These are phyloP conservation scores for Madurella fahalii DNA, from an alignment of 2,329 filamentous ascomycete genomes.

Conservation along the genomic window DNA sequence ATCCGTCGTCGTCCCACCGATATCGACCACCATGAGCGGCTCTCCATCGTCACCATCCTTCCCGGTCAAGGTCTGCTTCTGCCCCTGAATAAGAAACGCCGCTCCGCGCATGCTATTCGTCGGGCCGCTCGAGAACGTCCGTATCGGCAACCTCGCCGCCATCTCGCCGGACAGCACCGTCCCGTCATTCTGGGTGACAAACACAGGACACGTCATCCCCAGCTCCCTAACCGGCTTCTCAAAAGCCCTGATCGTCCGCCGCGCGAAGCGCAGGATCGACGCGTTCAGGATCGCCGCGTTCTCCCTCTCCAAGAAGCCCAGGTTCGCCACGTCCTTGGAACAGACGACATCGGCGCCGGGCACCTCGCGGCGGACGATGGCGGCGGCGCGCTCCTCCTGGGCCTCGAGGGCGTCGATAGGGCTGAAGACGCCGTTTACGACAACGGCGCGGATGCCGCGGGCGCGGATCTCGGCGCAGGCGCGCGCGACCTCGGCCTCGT, in stretches of 20 bases:
- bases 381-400: conserved; percentile 47
- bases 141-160: conserved; percentile 54
- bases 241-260: conserved; percentile 54
- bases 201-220: conserved; percentile 50
- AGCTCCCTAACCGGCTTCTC: conserved; percentile 47
- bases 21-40: conserved; percentile 58
- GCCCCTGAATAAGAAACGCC: conserved; percentile 49
- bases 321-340: conserved; percentile 49
- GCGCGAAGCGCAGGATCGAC: conserved; percentile 55
- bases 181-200: conserved; percentile 62
- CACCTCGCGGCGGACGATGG: conserved; percentile 39
- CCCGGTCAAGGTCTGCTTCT: conserved; percentile 23
- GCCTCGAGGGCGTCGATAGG: conserved; percentile 46
- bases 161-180: conserved; percentile 52
- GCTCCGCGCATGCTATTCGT: conserved; percentile 62
- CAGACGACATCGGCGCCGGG: conserved; percentile 44
- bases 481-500: conserved; percentile 37
- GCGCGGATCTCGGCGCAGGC: conserved; percentile 38
- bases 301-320: conserved; percentile 57
- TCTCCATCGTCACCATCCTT: conserved; percentile 26
- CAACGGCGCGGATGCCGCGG: conserved; percentile 45
- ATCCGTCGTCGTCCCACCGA: conserved; percentile 64
- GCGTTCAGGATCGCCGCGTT: conserved; percentile 64
- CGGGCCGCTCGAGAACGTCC: conserved; percentile 59
- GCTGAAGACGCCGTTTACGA: conserved; percentile 48